Evolutionary conservation across 768 basidiomycete genomes (phyloP).

Genomic region (Russula virescens): DNA sequence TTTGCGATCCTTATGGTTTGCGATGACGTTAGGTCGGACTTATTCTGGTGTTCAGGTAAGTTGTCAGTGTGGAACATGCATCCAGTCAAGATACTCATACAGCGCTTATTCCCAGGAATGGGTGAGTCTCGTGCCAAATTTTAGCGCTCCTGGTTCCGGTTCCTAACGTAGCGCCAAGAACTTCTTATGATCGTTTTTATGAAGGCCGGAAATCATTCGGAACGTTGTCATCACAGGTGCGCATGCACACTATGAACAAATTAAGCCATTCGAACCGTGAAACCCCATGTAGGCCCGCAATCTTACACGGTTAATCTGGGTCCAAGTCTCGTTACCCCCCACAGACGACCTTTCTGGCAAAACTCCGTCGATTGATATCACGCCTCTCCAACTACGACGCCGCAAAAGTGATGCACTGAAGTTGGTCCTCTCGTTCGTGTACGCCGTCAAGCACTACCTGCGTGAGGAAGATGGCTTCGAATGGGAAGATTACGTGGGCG

Average conservation of each 20-base stretch:
- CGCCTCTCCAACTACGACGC: conserved; percentile 48
- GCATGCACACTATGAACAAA: conserved; percentile 7
- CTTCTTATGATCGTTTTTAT: conserved; percentile 82
- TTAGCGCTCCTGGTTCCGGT: too few relatives aligned
- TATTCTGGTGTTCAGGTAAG: conserved; percentile 80
- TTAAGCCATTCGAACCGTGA: background rate
- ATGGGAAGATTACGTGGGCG: conserved; percentile 57
- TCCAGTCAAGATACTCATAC: background rate
- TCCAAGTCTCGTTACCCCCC: conserved; percentile 65
- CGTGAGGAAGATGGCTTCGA: conserved; percentile 76
- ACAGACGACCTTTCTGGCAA: conserved; percentile 51
- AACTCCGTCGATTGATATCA: conserved; percentile 41
- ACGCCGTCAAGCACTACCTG: conserved; percentile 73
- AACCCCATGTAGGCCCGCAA: conserved; percentile 49
- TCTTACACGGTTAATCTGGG: conserved; percentile 72
- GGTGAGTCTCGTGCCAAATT: conserved; percentile 35
- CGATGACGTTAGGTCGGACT: conserved; percentile 65
- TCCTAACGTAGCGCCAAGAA: conserved; percentile 37
- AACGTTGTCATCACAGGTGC: conserved; percentile 56
- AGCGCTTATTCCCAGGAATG: conserved; percentile 43
- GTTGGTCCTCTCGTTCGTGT: conserved; percentile 64
- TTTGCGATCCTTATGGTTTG: background rate
- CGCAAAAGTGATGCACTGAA: conserved; percentile 67
- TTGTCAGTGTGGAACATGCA: background rate
- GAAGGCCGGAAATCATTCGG: conserved; percentile 87